These are phyloP conservation scores for Epichloe baconii DNA, from an alignment of 2,329 filamentous ascomycete genomes.

Conservation along the genomic window DNA sequence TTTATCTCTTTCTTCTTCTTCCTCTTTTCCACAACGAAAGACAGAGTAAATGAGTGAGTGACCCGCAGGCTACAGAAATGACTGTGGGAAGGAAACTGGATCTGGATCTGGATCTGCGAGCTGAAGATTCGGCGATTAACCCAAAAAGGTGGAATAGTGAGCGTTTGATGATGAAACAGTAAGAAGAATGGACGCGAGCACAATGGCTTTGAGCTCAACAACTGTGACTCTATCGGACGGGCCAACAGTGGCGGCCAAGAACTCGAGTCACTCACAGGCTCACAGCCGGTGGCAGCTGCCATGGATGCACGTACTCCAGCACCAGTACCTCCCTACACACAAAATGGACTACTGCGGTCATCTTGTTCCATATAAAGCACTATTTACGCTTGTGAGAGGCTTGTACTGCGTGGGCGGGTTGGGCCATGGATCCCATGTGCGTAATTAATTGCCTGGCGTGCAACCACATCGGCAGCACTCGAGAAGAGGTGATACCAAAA, in stretches of 20 bases:
- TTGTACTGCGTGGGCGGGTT: background rate
- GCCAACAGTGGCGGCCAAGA: no score
- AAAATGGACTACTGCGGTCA: background rate
- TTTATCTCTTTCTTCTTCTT: background rate
- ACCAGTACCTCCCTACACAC: no score
- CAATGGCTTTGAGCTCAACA: background rate
- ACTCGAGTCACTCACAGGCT: background rate
- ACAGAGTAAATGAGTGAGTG: background rate
- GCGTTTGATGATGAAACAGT: background rate
- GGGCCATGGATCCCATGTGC: no score
- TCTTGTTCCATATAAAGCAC: background rate
- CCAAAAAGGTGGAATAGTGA: background rate
- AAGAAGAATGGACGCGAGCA: background rate
- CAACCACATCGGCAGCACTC: no score
- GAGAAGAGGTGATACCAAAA: no score
- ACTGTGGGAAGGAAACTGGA: background rate
- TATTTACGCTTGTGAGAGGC: background rate
- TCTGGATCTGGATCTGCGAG: no score
- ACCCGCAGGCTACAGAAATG: background rate
- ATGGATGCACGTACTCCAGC: background rate
- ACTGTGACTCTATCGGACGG: no score
- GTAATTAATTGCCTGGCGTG: no score
- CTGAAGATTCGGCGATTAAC: background rate
- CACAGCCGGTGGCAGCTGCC: slow-evolving; percentile 2
- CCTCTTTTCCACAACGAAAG: background rate